phyloP scores from a whole-genome alignment of 768 basidiomycete genomes.

The Hortiboletus flavorubellus region DNA sequence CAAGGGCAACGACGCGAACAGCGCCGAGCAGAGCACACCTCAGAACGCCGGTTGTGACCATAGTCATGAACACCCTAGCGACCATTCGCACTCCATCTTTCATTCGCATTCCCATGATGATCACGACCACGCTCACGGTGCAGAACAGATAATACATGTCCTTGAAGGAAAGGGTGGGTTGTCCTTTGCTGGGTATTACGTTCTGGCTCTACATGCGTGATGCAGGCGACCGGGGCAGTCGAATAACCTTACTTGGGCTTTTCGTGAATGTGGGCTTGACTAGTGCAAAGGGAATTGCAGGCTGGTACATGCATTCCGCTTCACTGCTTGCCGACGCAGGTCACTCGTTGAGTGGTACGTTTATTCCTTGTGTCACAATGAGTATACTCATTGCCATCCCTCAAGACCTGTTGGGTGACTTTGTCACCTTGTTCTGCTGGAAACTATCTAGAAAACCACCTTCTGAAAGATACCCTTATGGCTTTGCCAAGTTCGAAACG shows the following conservation, averaged over 20 bases:
- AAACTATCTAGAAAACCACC: conserved; percentile 80
- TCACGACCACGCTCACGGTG: conserved; percentile 54
- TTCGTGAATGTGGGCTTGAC: conserved; percentile 82
- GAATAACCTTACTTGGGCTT: conserved; percentile 83
- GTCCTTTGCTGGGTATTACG: not conserved
- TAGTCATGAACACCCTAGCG: conserved; percentile 27
- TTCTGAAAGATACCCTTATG: conserved; percentile 76
- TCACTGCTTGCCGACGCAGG: conserved; percentile 91
- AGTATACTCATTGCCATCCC: conserved; percentile 6
- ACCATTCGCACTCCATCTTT: conserved; percentile 56
- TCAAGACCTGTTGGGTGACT: conserved; percentile 81
- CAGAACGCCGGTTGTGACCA: conserved; percentile 36
- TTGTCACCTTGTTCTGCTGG: conserved; percentile 90
- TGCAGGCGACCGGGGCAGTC: conserved; percentile 75
- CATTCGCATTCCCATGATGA: conserved; percentile 66
- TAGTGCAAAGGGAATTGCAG: conserved; percentile 79
- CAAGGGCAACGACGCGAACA: conserved; percentile 28
- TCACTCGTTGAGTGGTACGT: conserved; percentile 82
- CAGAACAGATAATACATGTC: conserved; percentile 66
- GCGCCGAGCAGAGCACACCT: conserved; percentile 10
- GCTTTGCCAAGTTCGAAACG: conserved; percentile 93
- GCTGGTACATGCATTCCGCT: conserved; percentile 87
- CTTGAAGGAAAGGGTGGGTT: conserved; percentile 60
- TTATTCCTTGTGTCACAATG: not conserved
- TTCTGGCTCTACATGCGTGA: not conserved